Conservation (phyloP, 1,284 basidiomycete genomes). For the Cryptococcus sp. region DNA sequence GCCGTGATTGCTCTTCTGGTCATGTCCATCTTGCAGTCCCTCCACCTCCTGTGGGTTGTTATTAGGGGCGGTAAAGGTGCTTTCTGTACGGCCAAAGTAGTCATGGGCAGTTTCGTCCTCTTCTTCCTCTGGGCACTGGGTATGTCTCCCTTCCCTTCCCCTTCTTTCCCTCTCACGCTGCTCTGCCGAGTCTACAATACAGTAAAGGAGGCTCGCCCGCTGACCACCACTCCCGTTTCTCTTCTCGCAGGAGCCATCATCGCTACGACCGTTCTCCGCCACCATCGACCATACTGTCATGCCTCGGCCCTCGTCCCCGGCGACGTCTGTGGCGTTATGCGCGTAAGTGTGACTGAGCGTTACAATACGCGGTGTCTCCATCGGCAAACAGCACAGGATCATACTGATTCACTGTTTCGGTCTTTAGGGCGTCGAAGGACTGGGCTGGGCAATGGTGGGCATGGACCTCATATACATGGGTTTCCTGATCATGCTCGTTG, state of each 20-base stretch:
- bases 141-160: conserved; percentile 11
- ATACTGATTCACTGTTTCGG: conserved; percentile 15
- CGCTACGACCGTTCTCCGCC: conserved; percentile 29
- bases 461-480: conserved; percentile 32
- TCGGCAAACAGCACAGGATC: conserved; percentile 7
- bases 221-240: background rate
- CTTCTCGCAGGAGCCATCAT: conserved; percentile 16
- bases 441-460: conserved; percentile 29
- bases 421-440: conserved; percentile 26
- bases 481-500: conserved; percentile 25
- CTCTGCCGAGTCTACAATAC: background rate
- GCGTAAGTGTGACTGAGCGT: conserved; percentile 13
- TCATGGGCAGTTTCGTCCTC: conserved; percentile 22
- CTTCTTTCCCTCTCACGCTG: too few relatives aligned
- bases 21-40: conserved; percentile 24
- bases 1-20: conserved; percentile 36
- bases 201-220: background rate
- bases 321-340: conserved; percentile 35
- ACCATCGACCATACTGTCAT: conserved; percentile 27
- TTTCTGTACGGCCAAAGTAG: conserved; percentile 22
- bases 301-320: conserved; percentile 9
- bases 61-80: conserved; percentile 12
- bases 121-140: conserved; percentile 31
- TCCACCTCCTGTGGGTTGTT: conserved; percentile 24
- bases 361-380: background rate